Evolutionary conservation across 2,329 filamentous ascomycete species (phyloP).

Genomic region (Tolypocladium guangdongense): DNA sequence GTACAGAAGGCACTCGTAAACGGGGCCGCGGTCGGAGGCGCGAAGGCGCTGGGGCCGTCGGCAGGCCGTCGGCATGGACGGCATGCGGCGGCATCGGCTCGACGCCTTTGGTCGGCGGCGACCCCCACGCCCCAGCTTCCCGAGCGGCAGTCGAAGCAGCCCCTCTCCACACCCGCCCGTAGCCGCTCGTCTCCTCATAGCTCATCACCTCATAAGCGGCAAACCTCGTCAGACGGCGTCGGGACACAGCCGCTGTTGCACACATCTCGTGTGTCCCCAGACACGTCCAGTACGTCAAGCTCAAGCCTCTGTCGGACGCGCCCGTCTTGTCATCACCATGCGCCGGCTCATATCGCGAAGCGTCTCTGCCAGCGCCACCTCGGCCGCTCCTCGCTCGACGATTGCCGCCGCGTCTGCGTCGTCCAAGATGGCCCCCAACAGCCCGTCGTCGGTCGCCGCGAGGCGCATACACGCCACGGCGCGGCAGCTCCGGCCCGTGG

Average conservation of each 20-base stretch:
- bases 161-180: constrained; percentile 3
- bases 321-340: constrained; percentile 22
- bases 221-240: background rate
- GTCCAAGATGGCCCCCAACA: constrained; percentile 24
- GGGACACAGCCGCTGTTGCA: background rate
- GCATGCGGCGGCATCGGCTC: constrained; percentile 10
- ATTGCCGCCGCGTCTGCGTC: constrained; percentile 11
- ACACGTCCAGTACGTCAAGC: constrained; percentile 1
- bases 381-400: constrained; percentile 13
- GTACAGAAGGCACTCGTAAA: background rate
- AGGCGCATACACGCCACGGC: constrained; percentile 48
- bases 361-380: constrained; percentile 19
- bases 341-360: constrained; percentile 34
- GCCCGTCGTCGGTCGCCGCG: constrained; percentile 26
- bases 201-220: constrained; percentile 1
- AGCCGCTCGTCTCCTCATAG: constrained; percentile 2
- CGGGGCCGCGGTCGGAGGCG: background rate
- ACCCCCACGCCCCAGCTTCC: background rate
- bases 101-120: background rate
- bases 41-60: background rate
- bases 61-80: constrained; percentile 3
- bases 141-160: background rate
- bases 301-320: background rate
- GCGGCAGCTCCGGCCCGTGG: constrained; percentile 40
- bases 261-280: background rate